phyloP scores from a whole-genome alignment of 441 rosid genomes.

The Isatis lusitanica region DNA sequence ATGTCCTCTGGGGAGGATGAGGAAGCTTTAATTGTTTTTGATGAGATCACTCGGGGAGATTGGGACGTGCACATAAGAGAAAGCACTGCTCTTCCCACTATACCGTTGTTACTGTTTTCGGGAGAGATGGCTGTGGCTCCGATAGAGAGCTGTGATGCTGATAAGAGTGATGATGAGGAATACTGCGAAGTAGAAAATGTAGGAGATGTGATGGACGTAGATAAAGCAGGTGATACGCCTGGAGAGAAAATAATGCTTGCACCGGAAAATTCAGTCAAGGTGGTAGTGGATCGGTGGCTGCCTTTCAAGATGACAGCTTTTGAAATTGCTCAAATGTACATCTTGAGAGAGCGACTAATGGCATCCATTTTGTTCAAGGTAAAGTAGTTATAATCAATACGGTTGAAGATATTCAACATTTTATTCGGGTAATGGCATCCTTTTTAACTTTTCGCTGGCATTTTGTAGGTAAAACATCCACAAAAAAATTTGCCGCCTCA shows the following conservation, averaged over 20 bases:
- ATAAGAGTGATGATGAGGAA: slow-evolving; percentile 33
- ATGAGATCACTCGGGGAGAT: slow-evolving; percentile 84
- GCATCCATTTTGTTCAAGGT: slow-evolving; percentile 78
- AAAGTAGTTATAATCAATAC: slow-evolving; percentile 16
- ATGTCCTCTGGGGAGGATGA: slow-evolving; percentile 39
- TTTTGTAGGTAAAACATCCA: slow-evolving; percentile 64
- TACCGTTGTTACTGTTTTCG: slow-evolving; percentile 65
- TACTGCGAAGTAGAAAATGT: slow-evolving; percentile 41
- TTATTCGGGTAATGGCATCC: background rate
- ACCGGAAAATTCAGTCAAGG: slow-evolving; percentile 59
- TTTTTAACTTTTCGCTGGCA: slow-evolving; percentile 22
- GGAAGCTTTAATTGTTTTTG: slow-evolving; percentile 57
- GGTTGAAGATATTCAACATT: background rate
- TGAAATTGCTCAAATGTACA: slow-evolving; percentile 79
- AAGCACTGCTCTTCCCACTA: slow-evolving; percentile 60
- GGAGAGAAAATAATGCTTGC: slow-evolving; percentile 59
- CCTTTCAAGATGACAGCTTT: slow-evolving; percentile 60
- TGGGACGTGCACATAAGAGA: slow-evolving; percentile 63
- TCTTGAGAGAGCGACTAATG: slow-evolving; percentile 72
- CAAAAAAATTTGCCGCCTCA: slow-evolving; percentile 54
- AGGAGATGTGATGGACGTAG: slow-evolving; percentile 48
- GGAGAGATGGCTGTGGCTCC: slow-evolving; percentile 81
- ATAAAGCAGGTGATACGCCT: slow-evolving; percentile 29
- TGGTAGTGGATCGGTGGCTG: slow-evolving; percentile 79
- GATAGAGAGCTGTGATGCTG: slow-evolving; percentile 31